Evolutionary conservation across 2,329 filamentous ascomycete genomes (phyloP).

Genomic region (Colletotrichum noveboracense): DNA sequence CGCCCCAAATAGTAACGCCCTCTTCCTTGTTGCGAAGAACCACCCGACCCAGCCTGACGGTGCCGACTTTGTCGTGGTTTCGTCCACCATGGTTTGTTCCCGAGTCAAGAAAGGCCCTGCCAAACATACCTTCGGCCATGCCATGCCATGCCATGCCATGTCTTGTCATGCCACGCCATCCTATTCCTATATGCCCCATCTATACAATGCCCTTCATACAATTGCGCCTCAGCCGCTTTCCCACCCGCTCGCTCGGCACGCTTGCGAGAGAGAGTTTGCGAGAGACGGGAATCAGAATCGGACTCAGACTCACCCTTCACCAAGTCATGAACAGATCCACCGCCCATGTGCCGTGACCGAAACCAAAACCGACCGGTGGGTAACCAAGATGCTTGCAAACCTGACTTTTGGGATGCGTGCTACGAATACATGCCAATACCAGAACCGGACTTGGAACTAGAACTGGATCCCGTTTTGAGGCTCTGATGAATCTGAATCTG

Average conservation of each 20-base stretch:
- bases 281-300: background rate
- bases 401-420: background rate
- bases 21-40: constrained; percentile 11
- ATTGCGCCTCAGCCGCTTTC: background rate
- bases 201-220: background rate
- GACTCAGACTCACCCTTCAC: background rate
- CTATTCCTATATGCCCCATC: constrained; percentile 1
- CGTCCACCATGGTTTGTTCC: background rate
- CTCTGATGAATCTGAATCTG: background rate
- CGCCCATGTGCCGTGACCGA: constrained; percentile 18
- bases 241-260: background rate
- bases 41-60: constrained; percentile 12
- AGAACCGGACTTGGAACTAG: background rate
- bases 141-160: background rate
- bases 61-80: constrained; percentile 7
- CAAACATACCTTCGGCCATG: background rate
- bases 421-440: background rate
- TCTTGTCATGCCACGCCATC: background rate
- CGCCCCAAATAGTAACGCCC: constrained; percentile 17
- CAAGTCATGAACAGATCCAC: constrained; percentile 19
- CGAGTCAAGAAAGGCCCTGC: constrained; percentile 11
- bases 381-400: constrained; percentile 12
- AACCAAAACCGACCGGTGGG: constrained; percentile 17
- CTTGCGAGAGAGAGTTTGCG: background rate
- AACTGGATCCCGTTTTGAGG: background rate